Evolutionary conservation across 805 yeast genomes (phyloP), one percentile per base, ranked within the genome.

Genomic region (Kuraishia ogatae): DNA sequence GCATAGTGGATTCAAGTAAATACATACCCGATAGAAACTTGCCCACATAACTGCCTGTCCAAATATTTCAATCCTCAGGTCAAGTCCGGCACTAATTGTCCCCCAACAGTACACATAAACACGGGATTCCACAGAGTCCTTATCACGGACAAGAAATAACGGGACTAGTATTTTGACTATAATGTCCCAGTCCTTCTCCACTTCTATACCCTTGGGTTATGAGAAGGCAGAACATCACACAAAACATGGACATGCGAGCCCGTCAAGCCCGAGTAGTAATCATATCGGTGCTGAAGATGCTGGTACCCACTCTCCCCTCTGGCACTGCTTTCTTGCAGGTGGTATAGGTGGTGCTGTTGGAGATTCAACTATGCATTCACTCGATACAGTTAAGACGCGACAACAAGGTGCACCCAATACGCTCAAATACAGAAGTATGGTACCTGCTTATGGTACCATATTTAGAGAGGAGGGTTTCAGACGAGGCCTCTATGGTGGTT

Each of bases 301-400:
- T 15, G 50, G 22, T 35, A 51, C 55, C 13, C 53, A 58, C 48
- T 73, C 82, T 0, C 79, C 87, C 5, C 68, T 86, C 23, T 50
- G 79, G 58, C 77, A 80, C 63, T 82, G 90, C 65, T 76, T 90
- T 76, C 55, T 91, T 47, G 97, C 97, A 0, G 99, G 99, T 48
- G 97, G 96, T 0, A 71, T 93, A 52, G 99, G 99, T 7, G 99
- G 98, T 1, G 84, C 89, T 54, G 81, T 92, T 46, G 98, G 97
- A 15, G 99, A 93, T 64, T 79, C 94, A 1, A 72, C 82, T 29
- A 94, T 94, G 97, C 97, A 94, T 70, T 92, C 98, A 0, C 71
- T 94, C 39, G 99, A 94, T 66, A 94, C 99, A 0, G 97, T 94
- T 35, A 94, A 94, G 67, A 94, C 99, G 1, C 77, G 99, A 59